Evolutionary conservation across 2,329 filamentous ascomycete species (phyloP).

Genomic region (Penicillium sp.): DNA sequence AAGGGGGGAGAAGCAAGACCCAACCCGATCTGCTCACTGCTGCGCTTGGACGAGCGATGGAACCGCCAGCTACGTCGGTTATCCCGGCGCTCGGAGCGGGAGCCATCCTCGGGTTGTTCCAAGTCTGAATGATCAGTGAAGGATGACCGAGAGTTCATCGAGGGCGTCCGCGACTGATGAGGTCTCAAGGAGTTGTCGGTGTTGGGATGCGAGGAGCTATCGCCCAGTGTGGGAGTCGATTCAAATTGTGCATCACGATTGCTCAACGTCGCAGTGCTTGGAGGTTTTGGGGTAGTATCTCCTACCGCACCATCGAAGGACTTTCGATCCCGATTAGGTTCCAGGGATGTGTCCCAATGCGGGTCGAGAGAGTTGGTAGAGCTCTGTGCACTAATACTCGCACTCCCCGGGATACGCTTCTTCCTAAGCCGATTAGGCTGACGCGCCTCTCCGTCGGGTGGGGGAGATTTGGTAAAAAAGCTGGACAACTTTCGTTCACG

Average conservation of each 20-base stretch:
- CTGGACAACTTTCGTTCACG: conserved; percentile 70
- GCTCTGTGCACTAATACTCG: conserved; percentile 86
- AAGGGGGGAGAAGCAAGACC: conserved; percentile 51
- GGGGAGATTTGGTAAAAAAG: conserved; percentile 70
- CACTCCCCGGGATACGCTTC: conserved; percentile 74
- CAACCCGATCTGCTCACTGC: conserved; percentile 56
- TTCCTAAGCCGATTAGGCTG: conserved; percentile 92
- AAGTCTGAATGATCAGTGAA: conserved; percentile 80
- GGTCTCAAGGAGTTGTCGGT: conserved; percentile 62
- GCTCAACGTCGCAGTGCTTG: conserved; percentile 36
- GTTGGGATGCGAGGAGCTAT: conserved; percentile 49
- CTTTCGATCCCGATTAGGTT: conserved; percentile 30
- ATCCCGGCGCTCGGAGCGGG: conserved; percentile 63
- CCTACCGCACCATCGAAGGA: conserved; percentile 28
- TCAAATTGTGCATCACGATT: conserved; percentile 33
- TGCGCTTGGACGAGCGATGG: conserved; percentile 58
- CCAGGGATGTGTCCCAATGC: conserved; percentile 40
- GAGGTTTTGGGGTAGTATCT: conserved; percentile 40
- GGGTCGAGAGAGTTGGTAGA: conserved; percentile 75
- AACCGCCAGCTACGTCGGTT: conserved; percentile 76
- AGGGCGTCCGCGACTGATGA: conserved; percentile 73
- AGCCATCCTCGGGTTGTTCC: conserved; percentile 69
- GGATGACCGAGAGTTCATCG: conserved; percentile 70
- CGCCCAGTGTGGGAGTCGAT: conserved; percentile 35
- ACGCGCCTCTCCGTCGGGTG: conserved; percentile 62